Evolutionary conservation across 495 filamentous ascomycete species (phyloP).

Genomic region (Antarctomyces pellizariae): DNA sequence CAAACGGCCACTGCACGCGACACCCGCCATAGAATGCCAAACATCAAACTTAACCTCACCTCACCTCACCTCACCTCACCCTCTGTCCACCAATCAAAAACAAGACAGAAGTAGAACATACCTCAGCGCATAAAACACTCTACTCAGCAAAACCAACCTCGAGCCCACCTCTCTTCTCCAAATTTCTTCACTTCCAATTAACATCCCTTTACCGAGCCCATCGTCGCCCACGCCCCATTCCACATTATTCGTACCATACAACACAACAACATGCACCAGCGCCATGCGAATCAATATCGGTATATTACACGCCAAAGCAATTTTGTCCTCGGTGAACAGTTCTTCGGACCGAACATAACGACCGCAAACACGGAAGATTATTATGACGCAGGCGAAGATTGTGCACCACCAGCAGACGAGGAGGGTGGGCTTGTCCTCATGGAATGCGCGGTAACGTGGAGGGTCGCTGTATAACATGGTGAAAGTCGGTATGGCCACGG

Average conservation of each 20-base stretch:
- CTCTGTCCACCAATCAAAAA: too few relatives aligned
- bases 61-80: too few relatives aligned
- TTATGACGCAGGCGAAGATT: constrained; percentile 55
- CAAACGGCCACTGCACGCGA: too few relatives aligned
- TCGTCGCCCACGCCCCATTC: too few relatives aligned
- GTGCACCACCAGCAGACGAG: constrained; percentile 93
- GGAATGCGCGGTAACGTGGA: constrained; percentile 6
- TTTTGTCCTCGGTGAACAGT: constrained; percentile 71
- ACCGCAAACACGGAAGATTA: constrained; percentile 49
- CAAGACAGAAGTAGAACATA: constrained; percentile 16
- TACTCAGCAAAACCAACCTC: constrained; percentile 25
- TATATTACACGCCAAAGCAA: constrained; percentile 56
- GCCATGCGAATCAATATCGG: constrained; percentile 67
- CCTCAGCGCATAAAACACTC: constrained; percentile 34
- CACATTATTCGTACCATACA: constrained; percentile 76
- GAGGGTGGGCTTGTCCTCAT: constrained; percentile 49
- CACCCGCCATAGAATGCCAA: too few relatives aligned
- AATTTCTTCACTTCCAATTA: too few relatives aligned
- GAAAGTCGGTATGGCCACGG: too few relatives aligned
- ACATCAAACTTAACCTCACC: too few relatives aligned
- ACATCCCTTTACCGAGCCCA: constrained; percentile 16
- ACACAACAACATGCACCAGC: constrained; percentile 61
- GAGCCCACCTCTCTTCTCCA: constrained; percentile 24
- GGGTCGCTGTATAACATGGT: too few relatives aligned
- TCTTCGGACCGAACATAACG: constrained; percentile 61